Percentiles rank a stretch among this genome's conserved stretches.
These are phyloP conservation scores for Polychaeton citri DNA, from an alignment of 2,329 filamentous ascomycete genomes.

Conservation along the genomic window DNA sequence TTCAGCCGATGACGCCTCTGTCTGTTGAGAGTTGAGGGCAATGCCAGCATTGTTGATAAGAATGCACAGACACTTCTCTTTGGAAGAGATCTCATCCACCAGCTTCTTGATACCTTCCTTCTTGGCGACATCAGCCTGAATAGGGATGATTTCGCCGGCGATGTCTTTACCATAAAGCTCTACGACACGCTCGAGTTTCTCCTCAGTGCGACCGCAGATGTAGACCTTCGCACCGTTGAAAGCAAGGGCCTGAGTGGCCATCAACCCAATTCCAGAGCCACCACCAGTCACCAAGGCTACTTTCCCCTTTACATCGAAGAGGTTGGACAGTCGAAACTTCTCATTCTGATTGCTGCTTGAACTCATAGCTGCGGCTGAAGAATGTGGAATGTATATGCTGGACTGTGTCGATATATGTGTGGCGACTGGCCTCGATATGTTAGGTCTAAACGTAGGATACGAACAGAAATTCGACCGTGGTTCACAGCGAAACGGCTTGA, in stretches of 20 bases:
- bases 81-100: conserved; percentile 29
- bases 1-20: conserved; percentile 26
- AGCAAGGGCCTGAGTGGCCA: conserved; percentile 30
- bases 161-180: conserved; percentile 31
- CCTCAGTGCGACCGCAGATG: conserved; percentile 33
- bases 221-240: conserved; percentile 31
- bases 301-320: conserved; percentile 27
- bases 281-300: conserved; percentile 33
- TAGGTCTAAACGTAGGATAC: too few relatives aligned
- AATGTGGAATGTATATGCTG: too few relatives aligned
- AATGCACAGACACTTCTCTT: conserved; percentile 32
- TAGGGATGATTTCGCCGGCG: conserved; percentile 32
- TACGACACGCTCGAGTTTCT: conserved; percentile 35
- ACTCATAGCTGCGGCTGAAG: conserved; percentile 10
- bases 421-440: too few relatives aligned
- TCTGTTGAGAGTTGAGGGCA: conserved; percentile 25
- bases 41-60: conserved; percentile 38
- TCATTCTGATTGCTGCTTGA: conserved; percentile 15
- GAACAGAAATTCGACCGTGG: too few relatives aligned
- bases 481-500: too few relatives aligned
- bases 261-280: conserved; percentile 34
- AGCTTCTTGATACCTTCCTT: conserved; percentile 31
- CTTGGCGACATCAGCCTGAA: conserved; percentile 30
- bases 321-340: conserved; percentile 18
- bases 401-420: too few relatives aligned